phyloP scores from a whole-genome alignment of 1,139 yeast genomes.

The Candida tetrigidarum region DNA sequence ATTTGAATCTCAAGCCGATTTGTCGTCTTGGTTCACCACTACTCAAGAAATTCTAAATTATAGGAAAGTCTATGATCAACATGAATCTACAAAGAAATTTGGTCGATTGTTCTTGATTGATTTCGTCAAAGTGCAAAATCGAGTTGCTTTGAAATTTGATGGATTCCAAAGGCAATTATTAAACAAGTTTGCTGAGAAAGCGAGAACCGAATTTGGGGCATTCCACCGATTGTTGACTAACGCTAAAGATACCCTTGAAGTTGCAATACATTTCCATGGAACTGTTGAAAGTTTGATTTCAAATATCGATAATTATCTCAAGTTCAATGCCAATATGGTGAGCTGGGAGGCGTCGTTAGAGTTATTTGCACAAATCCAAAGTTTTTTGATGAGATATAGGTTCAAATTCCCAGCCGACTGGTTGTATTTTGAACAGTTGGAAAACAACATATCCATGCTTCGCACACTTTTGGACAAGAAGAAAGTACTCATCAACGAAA shows the following conservation, averaged over 20 bases:
- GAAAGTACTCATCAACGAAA: constrained; percentile 41
- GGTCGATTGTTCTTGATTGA: constrained; percentile 46
- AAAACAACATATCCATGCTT: constrained; percentile 51
- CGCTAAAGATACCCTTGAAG: constrained; percentile 23
- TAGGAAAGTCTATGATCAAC: constrained; percentile 56
- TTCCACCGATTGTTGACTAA: constrained; percentile 21
- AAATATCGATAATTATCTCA: constrained; percentile 22
- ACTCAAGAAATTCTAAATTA: constrained; percentile 50
- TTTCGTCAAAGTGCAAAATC: constrained; percentile 57
- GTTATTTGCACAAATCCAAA: constrained; percentile 46
- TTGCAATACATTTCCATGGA: constrained; percentile 23
- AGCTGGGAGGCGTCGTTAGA: constrained; percentile 32
- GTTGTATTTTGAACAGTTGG: constrained; percentile 68
- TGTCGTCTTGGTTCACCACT: constrained; percentile 27
- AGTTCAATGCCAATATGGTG: constrained; percentile 19
- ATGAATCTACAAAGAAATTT: constrained; percentile 34
- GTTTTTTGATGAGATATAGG: constrained; percentile 46
- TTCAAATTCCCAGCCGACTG: constrained; percentile 57
- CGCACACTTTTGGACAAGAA: constrained; percentile 45
- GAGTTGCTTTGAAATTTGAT: constrained; percentile 60
- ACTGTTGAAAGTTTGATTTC: constrained; percentile 21
- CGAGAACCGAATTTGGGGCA: constrained; percentile 22
- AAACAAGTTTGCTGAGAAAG: constrained; percentile 43
- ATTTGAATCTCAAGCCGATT: constrained; percentile 28
- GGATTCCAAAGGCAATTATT: constrained; percentile 57